Percentiles rank a stretch among this genome's conserved stretches.
These are phyloP conservation scores for Rhamnella rubrinervis DNA, from an alignment of 331 rosid species.

Conservation along the genomic window DNA sequence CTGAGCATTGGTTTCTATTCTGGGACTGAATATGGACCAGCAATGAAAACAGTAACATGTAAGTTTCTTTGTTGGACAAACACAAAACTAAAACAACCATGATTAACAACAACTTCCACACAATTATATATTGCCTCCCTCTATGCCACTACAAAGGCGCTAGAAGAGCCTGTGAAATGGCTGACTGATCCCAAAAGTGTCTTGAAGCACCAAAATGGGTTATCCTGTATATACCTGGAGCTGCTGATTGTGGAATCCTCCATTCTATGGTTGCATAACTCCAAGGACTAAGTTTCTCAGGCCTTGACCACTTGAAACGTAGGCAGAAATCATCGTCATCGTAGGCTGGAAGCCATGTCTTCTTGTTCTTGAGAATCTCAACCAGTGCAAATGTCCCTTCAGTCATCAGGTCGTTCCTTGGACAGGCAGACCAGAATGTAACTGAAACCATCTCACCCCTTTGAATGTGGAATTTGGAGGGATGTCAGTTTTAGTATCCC, in stretches of 20 bases:
- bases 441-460: slow-evolving; percentile 12
- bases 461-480: slow-evolving; percentile 18
- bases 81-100: neutral
- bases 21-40: too few relatives aligned
- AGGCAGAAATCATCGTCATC: slow-evolving; percentile 30
- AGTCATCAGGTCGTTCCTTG: slow-evolving; percentile 28
- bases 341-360: slow-evolving; percentile 24
- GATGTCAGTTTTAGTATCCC: slow-evolving; percentile 18
- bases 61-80: too few relatives aligned
- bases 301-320: slow-evolving; percentile 23
- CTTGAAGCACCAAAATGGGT: slow-evolving; percentile 26
- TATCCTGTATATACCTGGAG: slow-evolving; percentile 18
- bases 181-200: slow-evolving; percentile 11
- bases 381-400: slow-evolving; percentile 29
- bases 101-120: neutral
- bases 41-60: too few relatives aligned
- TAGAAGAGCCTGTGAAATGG: slow-evolving; percentile 23
- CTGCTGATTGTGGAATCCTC: slow-evolving; percentile 10
- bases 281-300: slow-evolving; percentile 19
- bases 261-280: slow-evolving; percentile 27
- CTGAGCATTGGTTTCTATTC: too few relatives aligned
- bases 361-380: slow-evolving; percentile 12
- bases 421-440: slow-evolving; percentile 33
- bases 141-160: slow-evolving; percentile 21
- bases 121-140: neutral